Evolutionary conservation across 1,284 basidiomycete genomes (phyloP), one percentile per base, ranked within the genome.

Genomic region (Pyrrhoderma noxium): DNA sequence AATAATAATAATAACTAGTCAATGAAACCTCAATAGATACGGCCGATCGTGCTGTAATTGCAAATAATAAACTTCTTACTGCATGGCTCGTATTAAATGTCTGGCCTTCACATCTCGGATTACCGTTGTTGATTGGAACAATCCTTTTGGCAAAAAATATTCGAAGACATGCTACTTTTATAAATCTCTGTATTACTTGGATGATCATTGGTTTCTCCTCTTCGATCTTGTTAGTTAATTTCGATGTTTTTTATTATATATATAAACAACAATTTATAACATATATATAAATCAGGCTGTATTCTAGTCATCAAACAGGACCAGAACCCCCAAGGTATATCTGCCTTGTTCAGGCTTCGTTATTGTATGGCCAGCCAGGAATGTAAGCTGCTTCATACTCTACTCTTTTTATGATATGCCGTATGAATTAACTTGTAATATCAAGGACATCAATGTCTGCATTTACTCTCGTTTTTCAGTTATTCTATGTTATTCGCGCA

Each of bases 291-390:
- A 52, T 23, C 47, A 75, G 72, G 44, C 55, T 69, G 11, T 76
- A 74, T 58, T 64, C 68, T 14, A 70, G 69, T 19, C 66, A 64
- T 44, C 64, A 61, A 11, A 67, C 64, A 16, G 73, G 73, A 3
- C 70, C 71, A 11, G 70, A 77, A 55, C 74, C 74, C 19, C 64
- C 67, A 1, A 65, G 62, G 35, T 59, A 67, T 54, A 57, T 75
- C 7, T 76, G 74, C 58, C 61, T 75, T 4, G 58, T 72, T 14
- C 74, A 76, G 56, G 72, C 73, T 3, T 73, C 72, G 3, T 59
- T 76, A 46, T 58, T 76, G 16, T 75, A 75, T 56, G 73, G 70
- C 7, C 67, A 72, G 60, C 73, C 73, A n/a, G 63, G 71, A 1
- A 62, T 75, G 74, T 74, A 55, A 57, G 70, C 61, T 14, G 13